Evolutionary conservation across 768 basidiomycete genomes (phyloP), one percentile per base, ranked within the genome.

Genomic region (Tulasnella sp.): DNA sequence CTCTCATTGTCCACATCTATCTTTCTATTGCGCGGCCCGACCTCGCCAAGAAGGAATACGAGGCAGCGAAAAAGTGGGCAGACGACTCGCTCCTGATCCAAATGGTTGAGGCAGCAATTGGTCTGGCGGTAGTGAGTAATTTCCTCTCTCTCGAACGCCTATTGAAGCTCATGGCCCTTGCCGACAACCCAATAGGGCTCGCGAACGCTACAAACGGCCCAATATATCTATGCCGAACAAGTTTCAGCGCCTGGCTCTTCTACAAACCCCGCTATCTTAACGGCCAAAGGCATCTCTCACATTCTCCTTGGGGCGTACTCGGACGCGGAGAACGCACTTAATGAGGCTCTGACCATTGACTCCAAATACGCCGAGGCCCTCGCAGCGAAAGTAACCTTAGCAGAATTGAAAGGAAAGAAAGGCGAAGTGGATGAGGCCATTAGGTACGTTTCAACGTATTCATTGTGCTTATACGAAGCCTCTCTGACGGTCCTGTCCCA

Each of bases 21-120:
- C 90, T 98, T 48, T 93, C 94, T n/a, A 93, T 96, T 78, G 89
- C 93, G 83, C 91, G 96, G 57, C 86, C 91, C 44, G 95, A 94
- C 85, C 89, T 96, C 51, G 96, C 96, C 37, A 92, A 91, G 84
- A 93, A 91, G 82, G 92, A 94, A 81, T 92, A 94, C 82, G 91
- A 93, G 42, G 88, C 90, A 32, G 93, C 94, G 35, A 92, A 95
- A 84, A 89, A 88, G 75, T 93, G 91, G 87, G 93, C 93, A 9
- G 95, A 96, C 83, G 96, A 98, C 83, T 92, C 95, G 82, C 88
- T 95, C 23, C 88, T 98, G 48, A 86, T 98, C 26, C 95, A 97
- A 82, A 88, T 92, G 80, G 94, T 96, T 79, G 96, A 98, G 85
- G 92, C 95, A 18, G 90, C 88, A 29, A 90, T 94, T 78, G 90